These are phyloP conservation scores for Cinnamomum micranthum DNA, from an alignment of 164 flowering plant genomes.

Conservation along the genomic window DNA sequence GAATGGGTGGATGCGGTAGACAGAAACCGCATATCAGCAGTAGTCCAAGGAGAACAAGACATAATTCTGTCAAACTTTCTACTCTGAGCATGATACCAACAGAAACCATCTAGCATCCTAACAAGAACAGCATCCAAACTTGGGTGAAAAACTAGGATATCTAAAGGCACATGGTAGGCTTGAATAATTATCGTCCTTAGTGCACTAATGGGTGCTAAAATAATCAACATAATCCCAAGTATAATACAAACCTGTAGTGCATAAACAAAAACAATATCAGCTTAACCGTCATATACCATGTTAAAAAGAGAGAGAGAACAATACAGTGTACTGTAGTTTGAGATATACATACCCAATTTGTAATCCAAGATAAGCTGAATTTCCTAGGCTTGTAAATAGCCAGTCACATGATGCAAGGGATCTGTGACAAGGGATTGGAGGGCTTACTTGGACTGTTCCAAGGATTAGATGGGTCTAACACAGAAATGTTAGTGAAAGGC, in stretches of 20 bases:
- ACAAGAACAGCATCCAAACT: too few species aligned
- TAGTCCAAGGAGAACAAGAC: too few species aligned
- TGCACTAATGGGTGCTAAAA: conserved; percentile 63
- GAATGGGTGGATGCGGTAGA: too few species aligned
- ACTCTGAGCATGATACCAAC: too few species aligned
- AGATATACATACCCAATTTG: conserved; percentile 44
- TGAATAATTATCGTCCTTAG: conserved; percentile 41
- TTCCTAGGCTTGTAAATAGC: conserved; percentile 47
- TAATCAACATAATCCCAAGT: conserved; percentile 46
- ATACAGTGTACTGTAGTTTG: conserved; percentile 8
- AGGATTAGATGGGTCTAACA: too few species aligned
- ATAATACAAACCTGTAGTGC: conserved; percentile 15
- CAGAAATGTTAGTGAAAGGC: too few species aligned
- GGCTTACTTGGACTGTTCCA: neutral
- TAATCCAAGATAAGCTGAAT: conserved; percentile 54
- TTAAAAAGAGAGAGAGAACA: too few species aligned
- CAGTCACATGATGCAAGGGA: conserved; percentile 80
- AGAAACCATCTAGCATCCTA: too few species aligned
- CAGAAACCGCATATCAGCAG: too few species aligned
- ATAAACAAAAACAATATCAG: too few species aligned
- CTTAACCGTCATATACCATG: neutral
- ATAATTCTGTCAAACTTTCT: too few species aligned
- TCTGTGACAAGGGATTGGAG: conserved; percentile 27
- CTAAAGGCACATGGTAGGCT: conserved; percentile 9
- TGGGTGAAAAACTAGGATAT: too few species aligned